Base-by-base conservation (phyloP, 129 eudicot genomes). In the Heracleum sosnowskyi region DNA sequence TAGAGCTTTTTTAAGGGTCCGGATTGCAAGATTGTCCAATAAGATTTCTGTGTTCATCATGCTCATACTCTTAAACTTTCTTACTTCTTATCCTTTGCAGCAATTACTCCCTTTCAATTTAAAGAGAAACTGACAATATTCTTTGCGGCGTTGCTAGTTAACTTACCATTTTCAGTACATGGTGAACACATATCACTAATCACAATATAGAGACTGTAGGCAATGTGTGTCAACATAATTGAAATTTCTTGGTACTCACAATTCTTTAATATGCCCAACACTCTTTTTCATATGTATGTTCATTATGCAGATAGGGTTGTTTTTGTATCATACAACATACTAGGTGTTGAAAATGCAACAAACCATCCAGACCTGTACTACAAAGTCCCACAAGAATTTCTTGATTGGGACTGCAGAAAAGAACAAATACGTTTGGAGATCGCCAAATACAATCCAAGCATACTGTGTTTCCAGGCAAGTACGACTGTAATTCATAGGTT, bases 301-400 rank as follows among this genome's bases (percentile, higher is more conserved):
- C 2, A 47, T 79, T 51, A 24, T 84, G 87, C 96, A 93, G 96
- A 90, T 76, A 87, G 79, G 77, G 60, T 91, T 76, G 91, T 91
- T 44, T 80, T 93, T 82, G 82, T 93, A 49, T 93, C 98, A 18
- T 93, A 91, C 81, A 93, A 91, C 89, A 84, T 93, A 82, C 72
- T 93, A 84, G 98, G 97, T 13, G 97, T 89, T 83, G 92, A 91
- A 78, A 93, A 93, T 91, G 97, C 95, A 44, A 66, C 84, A 71
- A 89, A 86, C 22, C 98, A 93, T 85, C 87, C 82, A 37, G 88
- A 93, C 81, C 81, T 93, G 80, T 93, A 93, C 79, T 41, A 40
- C 13, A 78, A 86, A 64, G 88, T 91, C 17, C 83, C 75, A n/a
- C 84, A 83, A 6, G 79, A 82, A 60, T 86, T 77, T 82, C 39